Percentiles rank a stretch among this genome's conserved stretches.
These are phyloP conservation scores for Lentinula sp. DNA, from an alignment of 768 basidiomycete genomes.

Conservation along the genomic window DNA sequence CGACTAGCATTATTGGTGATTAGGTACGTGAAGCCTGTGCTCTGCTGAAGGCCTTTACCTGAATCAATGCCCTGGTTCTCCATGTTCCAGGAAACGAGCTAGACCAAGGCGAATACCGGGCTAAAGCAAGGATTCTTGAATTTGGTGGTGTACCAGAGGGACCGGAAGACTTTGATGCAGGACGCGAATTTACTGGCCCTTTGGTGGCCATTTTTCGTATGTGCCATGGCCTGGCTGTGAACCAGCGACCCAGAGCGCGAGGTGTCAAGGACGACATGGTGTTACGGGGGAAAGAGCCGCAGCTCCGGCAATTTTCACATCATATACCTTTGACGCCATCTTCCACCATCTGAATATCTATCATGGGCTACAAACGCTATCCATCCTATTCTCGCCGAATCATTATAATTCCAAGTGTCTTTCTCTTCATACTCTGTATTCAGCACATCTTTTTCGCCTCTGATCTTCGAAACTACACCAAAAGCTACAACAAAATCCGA, in stretches of 20 bases:
- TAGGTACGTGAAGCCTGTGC: not conserved
- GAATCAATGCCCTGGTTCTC: constrained; percentile 24
- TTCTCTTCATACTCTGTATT: constrained; percentile 2
- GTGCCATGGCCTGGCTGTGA: not conserved
- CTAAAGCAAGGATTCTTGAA: constrained; percentile 14
- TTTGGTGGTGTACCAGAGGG: not conserved
- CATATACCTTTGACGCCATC: not conserved
- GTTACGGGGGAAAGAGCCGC: not conserved
- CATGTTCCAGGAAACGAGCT: constrained; percentile 27
- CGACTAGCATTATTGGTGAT: constrained; percentile 9
- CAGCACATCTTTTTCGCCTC: constrained; percentile 3
- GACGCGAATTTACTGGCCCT: not conserved
- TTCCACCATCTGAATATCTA: not conserved
- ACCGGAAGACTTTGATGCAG: not conserved
- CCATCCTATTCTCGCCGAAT: not conserved
- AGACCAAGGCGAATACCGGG: constrained; percentile 36
- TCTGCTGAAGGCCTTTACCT: constrained; percentile 8
- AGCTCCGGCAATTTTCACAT: not conserved
- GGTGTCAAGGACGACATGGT: not conserved
- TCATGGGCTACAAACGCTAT: constrained; percentile 4
- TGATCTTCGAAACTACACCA: not conserved
- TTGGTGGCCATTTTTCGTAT: not conserved
- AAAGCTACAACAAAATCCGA: not conserved
- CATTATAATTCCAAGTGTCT: constrained; percentile 2
- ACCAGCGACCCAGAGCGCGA: not conserved